Percentiles rank a stretch among this genome's conserved stretches.
These are phyloP conservation scores for Oxytropis ochrocephala DNA, from an alignment of 306 rosid genomes.

Conservation along the genomic window DNA sequence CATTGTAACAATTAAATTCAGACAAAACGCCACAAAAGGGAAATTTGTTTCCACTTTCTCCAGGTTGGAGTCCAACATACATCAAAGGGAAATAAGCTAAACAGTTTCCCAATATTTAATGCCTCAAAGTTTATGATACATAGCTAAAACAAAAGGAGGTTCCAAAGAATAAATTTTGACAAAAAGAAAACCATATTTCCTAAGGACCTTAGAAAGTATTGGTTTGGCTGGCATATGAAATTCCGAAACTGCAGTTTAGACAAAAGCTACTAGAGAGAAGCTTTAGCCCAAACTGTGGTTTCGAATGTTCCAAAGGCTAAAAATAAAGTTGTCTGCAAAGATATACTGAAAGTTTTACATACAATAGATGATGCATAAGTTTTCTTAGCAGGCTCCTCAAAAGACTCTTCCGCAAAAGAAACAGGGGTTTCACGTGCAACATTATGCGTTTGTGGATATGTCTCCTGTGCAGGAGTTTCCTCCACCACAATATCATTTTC, in stretches of 20 bases:
- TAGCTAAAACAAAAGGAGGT: too few relatives aligned
- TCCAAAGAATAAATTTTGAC: background rate
- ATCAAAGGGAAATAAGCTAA: too few relatives aligned
- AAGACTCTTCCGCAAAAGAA: conserved; percentile 51
- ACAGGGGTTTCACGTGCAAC: conserved; percentile 45
- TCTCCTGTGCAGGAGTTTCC: conserved; percentile 65
- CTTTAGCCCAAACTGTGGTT: background rate
- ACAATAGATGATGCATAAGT: conserved; percentile 94
- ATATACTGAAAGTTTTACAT: conserved; percentile 22
- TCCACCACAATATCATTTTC: conserved; percentile 74
- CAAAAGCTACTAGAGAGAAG: too few relatives aligned
- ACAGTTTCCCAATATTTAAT: too few relatives aligned
- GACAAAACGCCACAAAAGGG: too few relatives aligned
- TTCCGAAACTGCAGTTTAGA: background rate
- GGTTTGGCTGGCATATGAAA: background rate
- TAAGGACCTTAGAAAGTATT: background rate
- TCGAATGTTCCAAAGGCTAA: background rate
- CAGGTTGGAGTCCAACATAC: too few relatives aligned
- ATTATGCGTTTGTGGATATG: conserved; percentile 35
- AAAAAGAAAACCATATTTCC: background rate
- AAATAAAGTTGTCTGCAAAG: background rate
- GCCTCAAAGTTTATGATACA: too few relatives aligned
- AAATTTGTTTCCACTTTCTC: too few relatives aligned
- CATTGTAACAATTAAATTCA: too few relatives aligned
- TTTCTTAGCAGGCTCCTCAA: conserved; percentile 71